Evolutionary conservation across 805 yeast species (phyloP), one percentile per base, ranked within the genome.

Genomic region (Naumovozyma castellii): DNA sequence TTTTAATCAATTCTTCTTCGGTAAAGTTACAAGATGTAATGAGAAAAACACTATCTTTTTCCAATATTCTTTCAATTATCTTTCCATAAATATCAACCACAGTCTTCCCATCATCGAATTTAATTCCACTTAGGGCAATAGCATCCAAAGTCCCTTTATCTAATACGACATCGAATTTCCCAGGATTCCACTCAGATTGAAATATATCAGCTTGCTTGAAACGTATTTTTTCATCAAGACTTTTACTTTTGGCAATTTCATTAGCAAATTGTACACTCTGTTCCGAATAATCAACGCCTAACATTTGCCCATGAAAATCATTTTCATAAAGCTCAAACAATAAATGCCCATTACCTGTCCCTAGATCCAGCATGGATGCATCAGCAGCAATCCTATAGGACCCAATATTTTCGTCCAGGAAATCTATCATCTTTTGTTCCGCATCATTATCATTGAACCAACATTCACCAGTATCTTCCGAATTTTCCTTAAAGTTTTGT

Each of bases 121-220:
- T 69, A 2, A 66, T 48, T 17, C 80, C 81, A 57, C 85, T 84
- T 34, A 92, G 69, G 0, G 96, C 97, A 45, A 92, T 90, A 4
- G 99, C 99, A 64, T 92, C 99, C 17, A 92, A 64, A 0, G 99
- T 92, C 6, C 99, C 99, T 59, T 92, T 92, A 62, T 92, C 99
- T 14, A 87, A 64, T 1, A 90, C 74, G 6, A 92, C 59, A 54
- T 88, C 95, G 61, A 75, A 87, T 17, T 65, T 53, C 3, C 62
- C 68, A 2, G 57, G 56, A 25, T 31, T 54, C 66, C 70, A 71
- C 40, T 37, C 34, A 1, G 57, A 53, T 33, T 64, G 59, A 40
- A 84, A 69, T 39, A 92, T 73, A 60, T 92, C 97, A 2, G 78
- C 84, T 36, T 74, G 78, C 29, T 67, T 62, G 53, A 92, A 90